Conservation (phyloP, 192 early-diverging fungal genomes). For the Entomortierella lignicola region DNA sequence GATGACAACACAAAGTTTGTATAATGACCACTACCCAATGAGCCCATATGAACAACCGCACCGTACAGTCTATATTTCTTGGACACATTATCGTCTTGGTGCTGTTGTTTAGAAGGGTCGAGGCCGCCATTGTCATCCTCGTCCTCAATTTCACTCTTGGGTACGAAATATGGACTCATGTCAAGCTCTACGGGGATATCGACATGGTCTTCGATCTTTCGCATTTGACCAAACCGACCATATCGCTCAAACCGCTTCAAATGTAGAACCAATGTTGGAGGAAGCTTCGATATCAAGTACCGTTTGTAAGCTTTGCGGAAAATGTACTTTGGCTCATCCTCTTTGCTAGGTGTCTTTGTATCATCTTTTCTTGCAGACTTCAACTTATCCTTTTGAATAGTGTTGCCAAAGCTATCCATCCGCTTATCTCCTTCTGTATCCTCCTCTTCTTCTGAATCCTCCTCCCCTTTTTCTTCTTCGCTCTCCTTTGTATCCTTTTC, state of each 20-base stretch:
- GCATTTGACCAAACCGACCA: conserved; percentile 49
- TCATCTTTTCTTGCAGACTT: neutral
- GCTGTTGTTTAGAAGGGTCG: neutral
- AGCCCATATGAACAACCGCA: conserved; percentile 59
- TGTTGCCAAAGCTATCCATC: conserved; percentile 38
- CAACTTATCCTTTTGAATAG: conserved; percentile 1
- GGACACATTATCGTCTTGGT: neutral
- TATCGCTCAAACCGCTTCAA: conserved; percentile 61
- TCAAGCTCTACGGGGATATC: conserved; percentile 55
- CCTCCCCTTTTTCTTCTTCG: neutral
- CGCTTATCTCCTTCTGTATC: conserved; percentile 4
- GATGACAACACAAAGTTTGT: conserved; percentile 54
- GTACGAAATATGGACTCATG: conserved; percentile 51
- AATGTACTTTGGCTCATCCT: conserved; percentile 26
- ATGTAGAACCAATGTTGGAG: conserved; percentile 58
- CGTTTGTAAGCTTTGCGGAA: conserved; percentile 56
- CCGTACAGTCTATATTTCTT: conserved; percentile 59
- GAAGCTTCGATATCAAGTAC: conserved; percentile 51
- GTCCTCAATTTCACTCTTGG: conserved; percentile 43
- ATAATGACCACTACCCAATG: conserved; percentile 58
- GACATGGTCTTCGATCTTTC: conserved; percentile 58
- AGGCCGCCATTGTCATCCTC: conserved; percentile 4
- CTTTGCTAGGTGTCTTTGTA: conserved; percentile 4
- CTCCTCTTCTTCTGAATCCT: neutral
- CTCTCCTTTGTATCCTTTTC: neutral